Conservation (phyloP, 2,329 filamentous ascomycete genomes). For the Alternaria incomplexa region DNA sequence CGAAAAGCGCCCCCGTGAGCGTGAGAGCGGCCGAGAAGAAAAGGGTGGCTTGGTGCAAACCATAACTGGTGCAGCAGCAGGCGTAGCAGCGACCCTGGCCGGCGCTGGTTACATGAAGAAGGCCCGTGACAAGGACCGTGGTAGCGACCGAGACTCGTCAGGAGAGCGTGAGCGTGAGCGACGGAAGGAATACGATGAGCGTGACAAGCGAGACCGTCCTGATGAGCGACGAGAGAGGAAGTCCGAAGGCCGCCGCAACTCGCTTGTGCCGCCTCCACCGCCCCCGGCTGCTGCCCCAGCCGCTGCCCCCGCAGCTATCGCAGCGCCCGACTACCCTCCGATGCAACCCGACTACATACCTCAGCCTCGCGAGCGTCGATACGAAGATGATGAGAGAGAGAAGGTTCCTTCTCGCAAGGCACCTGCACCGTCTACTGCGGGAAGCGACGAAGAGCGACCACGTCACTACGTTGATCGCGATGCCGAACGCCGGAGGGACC, state of each 20-base stretch:
- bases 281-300: constrained; percentile 21
- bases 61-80: constrained; percentile 40
- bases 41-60: constrained; percentile 21
- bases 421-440: constrained; percentile 37
- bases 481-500: constrained; percentile 41
- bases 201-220: constrained; percentile 30
- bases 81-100: constrained; percentile 37
- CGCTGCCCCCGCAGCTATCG: constrained; percentile 18
- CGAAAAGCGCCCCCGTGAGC: constrained; percentile 43
- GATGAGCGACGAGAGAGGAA: constrained; percentile 37
- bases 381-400: constrained; percentile 41
- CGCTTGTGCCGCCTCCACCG: constrained; percentile 21
- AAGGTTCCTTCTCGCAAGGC: constrained; percentile 30
- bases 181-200: constrained; percentile 38
- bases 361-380: constrained; percentile 40
- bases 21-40: constrained; percentile 29
- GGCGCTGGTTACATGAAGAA: constrained; percentile 38
- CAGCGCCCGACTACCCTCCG: constrained; percentile 16
- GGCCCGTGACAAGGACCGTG: constrained; percentile 38
- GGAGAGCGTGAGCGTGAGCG: constrained; percentile 51
- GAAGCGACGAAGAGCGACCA: constrained; percentile 42
- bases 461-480: constrained; percentile 48
- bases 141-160: constrained; percentile 13
- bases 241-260: constrained; percentile 25
- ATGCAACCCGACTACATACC: constrained; percentile 33